phyloP scores from a whole-genome alignment of 495 filamentous ascomycete species.

The Hypomontagnella monticulosa region DNA sequence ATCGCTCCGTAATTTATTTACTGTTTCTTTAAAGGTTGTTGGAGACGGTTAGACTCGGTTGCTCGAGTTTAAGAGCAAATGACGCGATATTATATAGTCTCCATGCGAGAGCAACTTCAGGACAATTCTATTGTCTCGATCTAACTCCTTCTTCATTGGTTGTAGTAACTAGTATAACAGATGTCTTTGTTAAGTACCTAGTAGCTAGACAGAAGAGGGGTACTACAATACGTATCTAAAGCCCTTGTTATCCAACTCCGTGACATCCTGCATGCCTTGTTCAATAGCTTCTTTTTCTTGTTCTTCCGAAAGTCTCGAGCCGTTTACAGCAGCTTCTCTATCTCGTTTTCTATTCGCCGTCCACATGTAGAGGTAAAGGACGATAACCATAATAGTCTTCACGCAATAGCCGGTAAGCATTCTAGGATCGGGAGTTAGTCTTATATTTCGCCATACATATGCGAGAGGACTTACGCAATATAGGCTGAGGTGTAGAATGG shows the following conservation, averaged over 20 bases:
- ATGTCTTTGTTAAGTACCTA: neutral
- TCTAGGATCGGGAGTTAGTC: conserved; percentile 20
- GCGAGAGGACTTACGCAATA: conserved; percentile 51
- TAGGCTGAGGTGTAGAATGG: conserved; percentile 66
- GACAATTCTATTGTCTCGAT: too few species aligned
- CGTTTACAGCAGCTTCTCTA: conserved; percentile 49
- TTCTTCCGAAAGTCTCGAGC: conserved; percentile 38
- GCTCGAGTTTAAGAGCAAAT: too few species aligned
- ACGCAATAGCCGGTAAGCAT: conserved; percentile 64
- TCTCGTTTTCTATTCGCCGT: conserved; percentile 63
- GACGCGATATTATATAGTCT: too few species aligned
- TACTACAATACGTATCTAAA: conserved; percentile 62
- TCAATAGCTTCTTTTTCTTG: conserved; percentile 61
- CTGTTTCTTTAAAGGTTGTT: too few species aligned
- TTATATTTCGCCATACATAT: neutral
- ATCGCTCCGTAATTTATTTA: too few species aligned
- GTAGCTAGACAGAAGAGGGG: too few species aligned
- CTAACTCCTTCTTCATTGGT: too few species aligned
- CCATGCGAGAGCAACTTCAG: too few species aligned
- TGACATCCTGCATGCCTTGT: conserved; percentile 65
- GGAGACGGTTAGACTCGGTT: too few species aligned
- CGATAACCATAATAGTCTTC: conserved; percentile 58
- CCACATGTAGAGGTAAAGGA: conserved; percentile 64
- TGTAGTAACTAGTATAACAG: neutral
- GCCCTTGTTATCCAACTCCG: conserved; percentile 64